These are phyloP conservation scores for Pythium scleroteichum DNA, from an alignment of 352 stramenopile species.

Conservation along the genomic window DNA sequence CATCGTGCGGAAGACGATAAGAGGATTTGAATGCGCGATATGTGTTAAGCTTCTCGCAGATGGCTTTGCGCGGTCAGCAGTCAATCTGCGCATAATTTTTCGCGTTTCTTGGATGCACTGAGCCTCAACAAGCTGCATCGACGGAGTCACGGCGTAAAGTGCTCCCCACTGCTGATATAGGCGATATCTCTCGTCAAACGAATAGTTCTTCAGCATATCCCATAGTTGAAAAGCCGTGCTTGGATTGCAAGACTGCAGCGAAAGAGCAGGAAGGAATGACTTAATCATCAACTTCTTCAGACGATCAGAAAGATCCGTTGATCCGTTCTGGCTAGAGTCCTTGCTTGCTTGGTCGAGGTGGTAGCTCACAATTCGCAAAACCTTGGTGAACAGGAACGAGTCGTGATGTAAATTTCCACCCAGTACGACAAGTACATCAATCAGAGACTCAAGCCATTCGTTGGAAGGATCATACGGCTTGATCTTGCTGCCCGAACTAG, in stretches of 20 bases:
- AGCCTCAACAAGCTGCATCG: slow-evolving; percentile 70
- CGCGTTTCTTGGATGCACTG: slow-evolving; percentile 70
- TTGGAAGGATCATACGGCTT: slow-evolving; percentile 38
- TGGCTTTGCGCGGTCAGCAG: slow-evolving; percentile 75
- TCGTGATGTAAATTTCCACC: slow-evolving; percentile 69
- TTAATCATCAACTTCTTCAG: slow-evolving; percentile 59
- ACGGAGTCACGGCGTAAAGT: slow-evolving; percentile 52
- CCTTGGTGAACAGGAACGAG: slow-evolving; percentile 69
- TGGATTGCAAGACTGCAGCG: slow-evolving; percentile 73
- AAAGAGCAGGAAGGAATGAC: slow-evolving; percentile 74
- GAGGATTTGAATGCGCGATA: slow-evolving; percentile 91
- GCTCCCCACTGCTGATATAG: slow-evolving; percentile 82
- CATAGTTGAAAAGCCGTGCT: slow-evolving; percentile 79
- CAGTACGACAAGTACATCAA: slow-evolving; percentile 65
- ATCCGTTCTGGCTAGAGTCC: slow-evolving; percentile 20
- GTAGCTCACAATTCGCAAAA: slow-evolving; percentile 65
- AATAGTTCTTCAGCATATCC: slow-evolving; percentile 77
- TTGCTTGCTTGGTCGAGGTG: slow-evolving; percentile 42
- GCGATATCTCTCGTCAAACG: slow-evolving; percentile 78
- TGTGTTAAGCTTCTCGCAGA: slow-evolving; percentile 82
- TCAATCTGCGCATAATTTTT: slow-evolving; percentile 80
- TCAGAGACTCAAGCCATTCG: slow-evolving; percentile 51
- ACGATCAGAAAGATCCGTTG: slow-evolving; percentile 22
- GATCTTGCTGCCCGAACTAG: slow-evolving; percentile 22
- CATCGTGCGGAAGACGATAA: slow-evolving; percentile 95